These are phyloP conservation scores for Mycena metata DNA, from an alignment of 768 basidiomycete genomes.

Conservation along the genomic window DNA sequence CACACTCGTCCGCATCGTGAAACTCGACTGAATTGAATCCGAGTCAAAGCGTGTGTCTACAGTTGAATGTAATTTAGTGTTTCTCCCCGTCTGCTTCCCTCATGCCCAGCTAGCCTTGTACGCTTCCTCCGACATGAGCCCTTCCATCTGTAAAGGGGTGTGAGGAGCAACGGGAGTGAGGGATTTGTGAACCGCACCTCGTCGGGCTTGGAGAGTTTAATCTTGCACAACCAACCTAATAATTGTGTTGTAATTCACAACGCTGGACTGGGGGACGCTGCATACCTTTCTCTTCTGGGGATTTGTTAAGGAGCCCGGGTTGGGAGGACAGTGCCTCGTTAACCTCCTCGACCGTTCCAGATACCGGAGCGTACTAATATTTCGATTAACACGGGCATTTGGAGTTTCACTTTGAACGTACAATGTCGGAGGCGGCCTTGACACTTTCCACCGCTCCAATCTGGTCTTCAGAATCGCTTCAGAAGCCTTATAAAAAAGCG, in stretches of 20 bases:
- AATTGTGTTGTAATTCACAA: constrained; percentile 1
- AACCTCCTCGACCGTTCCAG: constrained; percentile 84
- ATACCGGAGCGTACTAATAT: constrained; percentile 90
- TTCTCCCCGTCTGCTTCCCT: background rate
- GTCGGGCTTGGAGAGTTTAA: constrained; percentile 79
- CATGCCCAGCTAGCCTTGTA: constrained; percentile 67
- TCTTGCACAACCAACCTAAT: constrained; percentile 96
- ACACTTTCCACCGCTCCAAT: constrained; percentile 97
- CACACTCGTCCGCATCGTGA: constrained; percentile 48
- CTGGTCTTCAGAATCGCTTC: constrained; percentile 63
- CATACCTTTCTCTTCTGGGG: constrained; percentile 85
- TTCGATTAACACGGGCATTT: constrained; percentile 25
- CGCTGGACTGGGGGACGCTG: background rate
- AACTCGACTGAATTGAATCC: constrained; percentile 41
- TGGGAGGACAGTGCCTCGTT: constrained; percentile 76
- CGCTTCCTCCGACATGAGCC: constrained; percentile 79
- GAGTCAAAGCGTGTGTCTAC: constrained; percentile 19
- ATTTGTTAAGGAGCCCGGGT: constrained; percentile 91
- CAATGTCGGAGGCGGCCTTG: constrained; percentile 96
- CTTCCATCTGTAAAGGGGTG: constrained; percentile 65
- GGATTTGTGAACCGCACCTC: constrained; percentile 67
- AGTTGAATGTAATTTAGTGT: constrained; percentile 30
- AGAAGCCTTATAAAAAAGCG: background rate
- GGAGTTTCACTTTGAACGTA: constrained; percentile 51
- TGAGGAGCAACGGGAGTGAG: background rate